phyloP scores from a whole-genome alignment of 129 eudicot species.

The Artemisia tridentata region DNA sequence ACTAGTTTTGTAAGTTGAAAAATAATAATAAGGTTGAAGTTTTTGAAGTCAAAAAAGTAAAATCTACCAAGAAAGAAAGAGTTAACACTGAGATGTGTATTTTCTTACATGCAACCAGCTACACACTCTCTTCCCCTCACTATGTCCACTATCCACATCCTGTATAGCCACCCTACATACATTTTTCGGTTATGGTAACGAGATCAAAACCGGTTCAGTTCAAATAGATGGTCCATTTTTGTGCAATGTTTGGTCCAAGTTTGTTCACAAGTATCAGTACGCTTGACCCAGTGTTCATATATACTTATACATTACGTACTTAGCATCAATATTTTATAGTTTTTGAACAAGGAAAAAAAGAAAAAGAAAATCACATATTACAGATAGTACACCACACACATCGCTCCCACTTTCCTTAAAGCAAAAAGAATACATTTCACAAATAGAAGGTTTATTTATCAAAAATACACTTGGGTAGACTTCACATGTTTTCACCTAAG shows the following conservation, averaged over 20 bases:
- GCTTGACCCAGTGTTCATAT: too few relatives aligned
- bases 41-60: background rate
- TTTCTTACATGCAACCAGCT: conserved; percentile 83
- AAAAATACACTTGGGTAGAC: background rate
- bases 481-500: too few relatives aligned
- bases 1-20: background rate
- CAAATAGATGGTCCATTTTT: too few relatives aligned
- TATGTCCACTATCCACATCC: conserved; percentile 88
- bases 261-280: too few relatives aligned
- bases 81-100: conserved; percentile 77
- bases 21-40: background rate
- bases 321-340: too few relatives aligned
- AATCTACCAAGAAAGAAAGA: background rate
- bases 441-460: background rate
- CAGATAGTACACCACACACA: too few relatives aligned
- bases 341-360: too few relatives aligned
- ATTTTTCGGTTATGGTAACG: background rate
- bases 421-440: too few relatives aligned
- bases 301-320: too few relatives aligned
- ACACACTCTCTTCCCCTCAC: conserved; percentile 68
- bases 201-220: background rate
- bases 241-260: too few relatives aligned
- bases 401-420: too few relatives aligned
- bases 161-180: conserved; percentile 61
- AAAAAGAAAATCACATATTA: too few relatives aligned